Conservation (phyloP, 345 rosid species). For the Gossypium arboreum region DNA sequence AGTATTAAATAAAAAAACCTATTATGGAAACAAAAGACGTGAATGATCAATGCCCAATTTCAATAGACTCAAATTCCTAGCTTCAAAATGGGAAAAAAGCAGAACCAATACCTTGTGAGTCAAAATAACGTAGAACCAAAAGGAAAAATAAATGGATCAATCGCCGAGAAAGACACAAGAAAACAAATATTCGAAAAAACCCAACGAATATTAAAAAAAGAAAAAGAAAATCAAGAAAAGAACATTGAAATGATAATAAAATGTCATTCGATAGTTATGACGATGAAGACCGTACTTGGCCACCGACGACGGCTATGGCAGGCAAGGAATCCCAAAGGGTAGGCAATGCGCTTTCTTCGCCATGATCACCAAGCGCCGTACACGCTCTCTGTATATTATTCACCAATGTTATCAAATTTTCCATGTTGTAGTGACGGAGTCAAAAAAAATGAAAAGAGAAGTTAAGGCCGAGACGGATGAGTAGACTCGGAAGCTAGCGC, state of each 20-base stretch:
- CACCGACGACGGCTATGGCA: constrained; percentile 93
- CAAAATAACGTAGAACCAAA: not conserved
- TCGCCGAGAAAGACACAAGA: not conserved
- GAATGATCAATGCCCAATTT: not conserved
- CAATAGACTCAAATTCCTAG: not conserved
- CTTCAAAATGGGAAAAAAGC: not conserved
- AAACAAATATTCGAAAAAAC: not conserved
- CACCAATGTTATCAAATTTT: constrained; percentile 76
- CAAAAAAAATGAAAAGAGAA: not conserved
- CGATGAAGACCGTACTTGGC: constrained; percentile 50
- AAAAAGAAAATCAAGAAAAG: too few relatives aligned
- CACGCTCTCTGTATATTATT: constrained; percentile 94
- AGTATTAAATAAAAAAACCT: constrained; percentile 18
- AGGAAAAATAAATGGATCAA: not conserved
- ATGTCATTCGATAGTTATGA: not conserved
- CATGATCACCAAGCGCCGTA: constrained; percentile 92
- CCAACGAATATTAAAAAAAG: too few relatives aligned
- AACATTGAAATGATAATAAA: not conserved
- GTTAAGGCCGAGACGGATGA: not conserved
- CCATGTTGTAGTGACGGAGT: constrained; percentile 38
- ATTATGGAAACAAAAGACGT: not conserved
- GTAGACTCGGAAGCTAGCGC: not conserved
- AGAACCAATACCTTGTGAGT: not conserved
- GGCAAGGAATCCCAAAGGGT: constrained; percentile 97
- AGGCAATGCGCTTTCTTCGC: constrained; percentile 90